Base-by-base conservation (phyloP, 2,329 filamentous ascomycete species). In the Colletotrichum sp. region DNA sequence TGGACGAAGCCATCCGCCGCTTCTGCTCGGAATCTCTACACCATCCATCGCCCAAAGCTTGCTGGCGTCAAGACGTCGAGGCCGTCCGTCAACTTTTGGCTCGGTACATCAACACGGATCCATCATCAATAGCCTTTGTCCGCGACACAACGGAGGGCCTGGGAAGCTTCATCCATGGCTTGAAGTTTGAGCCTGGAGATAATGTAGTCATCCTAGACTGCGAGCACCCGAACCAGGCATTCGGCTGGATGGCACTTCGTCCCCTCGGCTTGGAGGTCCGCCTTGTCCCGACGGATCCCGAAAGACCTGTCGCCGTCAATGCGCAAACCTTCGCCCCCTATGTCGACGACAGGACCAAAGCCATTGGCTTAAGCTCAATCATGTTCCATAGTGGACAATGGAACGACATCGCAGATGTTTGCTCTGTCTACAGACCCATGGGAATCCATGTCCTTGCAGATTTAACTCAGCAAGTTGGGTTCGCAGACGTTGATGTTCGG, bases 71-170 rank as follows among this genome's bases (percentile, higher is more conserved):
- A 69, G 70, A 69, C 8, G 64, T 52, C 4, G 70, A 72, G 12
- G 64, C 52, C 15, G 63, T 72, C 1, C 36, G 64, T 19, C 32
- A 66, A 2, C 77, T 83, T 0, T 9, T 84, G 7, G 82, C 76
- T 3, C 71, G 78, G 11, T 83, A 82, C 70, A 80, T 84, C 78
- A 80, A 82, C 55, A 77, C 82, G n/a, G 75, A 80, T 4, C 67
- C 77, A 2, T 65, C 77, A 0, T 71, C 78, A 3, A 77, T 84
- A 19, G 80, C 81, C 4, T 81, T 84, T 59, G 83, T 81, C 1
- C 79, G 82, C 4, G 82, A 84, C 64, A 84, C 83, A 0, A 84
- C 83, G 2, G 83, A 84, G 59, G 83, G 77, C 1, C 73, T 84
- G 1, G 80, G 80, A 4, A 72, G 69, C 34, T 84, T 84, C 71